These are phyloP conservation scores for Lichtheimia hyalospora DNA, from an alignment of 371 early-diverging fungal species.

Conservation along the genomic window DNA sequence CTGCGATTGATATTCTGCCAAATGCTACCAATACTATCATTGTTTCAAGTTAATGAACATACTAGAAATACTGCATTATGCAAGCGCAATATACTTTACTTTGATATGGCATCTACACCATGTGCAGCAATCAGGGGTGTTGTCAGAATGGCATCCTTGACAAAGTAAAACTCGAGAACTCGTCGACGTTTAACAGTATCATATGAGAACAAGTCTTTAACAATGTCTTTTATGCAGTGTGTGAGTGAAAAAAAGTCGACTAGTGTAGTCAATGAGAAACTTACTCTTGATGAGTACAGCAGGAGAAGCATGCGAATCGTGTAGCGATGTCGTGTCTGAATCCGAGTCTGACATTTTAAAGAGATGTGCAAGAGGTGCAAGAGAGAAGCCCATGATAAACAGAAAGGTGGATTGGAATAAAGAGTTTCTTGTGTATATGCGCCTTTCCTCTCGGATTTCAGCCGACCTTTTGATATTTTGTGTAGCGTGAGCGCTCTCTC, in stretches of 20 bases:
- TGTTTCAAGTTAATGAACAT: neutral
- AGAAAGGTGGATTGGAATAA: neutral
- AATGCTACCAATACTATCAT: slow-evolving; percentile 38
- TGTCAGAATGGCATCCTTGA: slow-evolving; percentile 23
- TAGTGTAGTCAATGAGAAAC: neutral
- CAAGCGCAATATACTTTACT: slow-evolving; percentile 7
- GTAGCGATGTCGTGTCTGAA: slow-evolving; percentile 1
- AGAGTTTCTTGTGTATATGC: too few species aligned
- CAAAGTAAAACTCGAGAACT: slow-evolving; percentile 27
- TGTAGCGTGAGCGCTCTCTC: too few species aligned
- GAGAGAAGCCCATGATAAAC: slow-evolving; percentile 5
- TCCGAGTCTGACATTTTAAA: slow-evolving; percentile 9
- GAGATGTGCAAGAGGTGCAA: slow-evolving; percentile 6
- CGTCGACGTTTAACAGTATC: slow-evolving; percentile 23
- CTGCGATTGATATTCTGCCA: slow-evolving; percentile 49
- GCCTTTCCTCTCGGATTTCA: too few species aligned
- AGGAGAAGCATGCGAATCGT: slow-evolving; percentile 4
- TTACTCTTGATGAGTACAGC: slow-evolving; percentile 11
- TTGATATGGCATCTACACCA: slow-evolving; percentile 42
- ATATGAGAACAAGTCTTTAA: slow-evolving; percentile 27
- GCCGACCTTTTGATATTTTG: too few species aligned
- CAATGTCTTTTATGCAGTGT: slow-evolving; percentile 16
- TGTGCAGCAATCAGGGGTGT: slow-evolving; percentile 47
- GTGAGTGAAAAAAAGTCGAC: neutral
- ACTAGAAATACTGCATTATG: neutral